A percentile compares a stretch with the other conserved stretches of the same genome.
phyloP scores from a whole-genome alignment of 169 alveolate species.

The Plasmodium sp. region DNA sequence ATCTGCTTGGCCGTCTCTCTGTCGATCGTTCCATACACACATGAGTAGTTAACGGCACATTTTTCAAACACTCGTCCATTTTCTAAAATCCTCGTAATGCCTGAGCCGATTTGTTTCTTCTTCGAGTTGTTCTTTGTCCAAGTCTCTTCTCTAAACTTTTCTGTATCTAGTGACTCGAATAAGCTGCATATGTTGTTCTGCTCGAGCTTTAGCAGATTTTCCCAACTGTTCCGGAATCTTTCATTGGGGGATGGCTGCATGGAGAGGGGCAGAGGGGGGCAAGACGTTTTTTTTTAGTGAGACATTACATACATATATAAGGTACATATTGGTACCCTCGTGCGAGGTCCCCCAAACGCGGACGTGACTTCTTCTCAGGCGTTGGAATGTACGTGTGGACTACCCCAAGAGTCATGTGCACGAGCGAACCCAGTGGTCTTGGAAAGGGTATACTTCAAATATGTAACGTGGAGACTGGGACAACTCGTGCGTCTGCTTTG shows the following conservation, averaged over 20 bases:
- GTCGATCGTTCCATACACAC: conserved; percentile 82
- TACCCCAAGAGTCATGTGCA: background rate
- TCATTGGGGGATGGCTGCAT: conserved; percentile 71
- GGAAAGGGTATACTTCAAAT: background rate
- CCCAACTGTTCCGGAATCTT: conserved; percentile 80
- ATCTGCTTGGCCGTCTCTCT: conserved; percentile 79
- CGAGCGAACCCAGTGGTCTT: background rate
- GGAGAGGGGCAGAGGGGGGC: background rate
- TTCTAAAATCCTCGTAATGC: conserved; percentile 84
- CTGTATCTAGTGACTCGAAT: conserved; percentile 66
- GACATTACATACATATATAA: background rate
- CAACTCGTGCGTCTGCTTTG: background rate
- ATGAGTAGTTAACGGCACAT: conserved; percentile 87
- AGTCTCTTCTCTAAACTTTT: conserved; percentile 74
- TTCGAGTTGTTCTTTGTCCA: conserved; percentile 81
- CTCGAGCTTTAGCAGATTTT: conserved; percentile 31
- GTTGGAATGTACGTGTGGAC: background rate
- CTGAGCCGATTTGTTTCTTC: conserved; percentile 80
- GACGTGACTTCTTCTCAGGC: background rate
- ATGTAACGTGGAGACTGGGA: background rate
- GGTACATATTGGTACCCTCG: background rate
- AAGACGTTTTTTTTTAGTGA: background rate
- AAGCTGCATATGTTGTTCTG: conserved; percentile 71
- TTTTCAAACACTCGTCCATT: conserved; percentile 88
- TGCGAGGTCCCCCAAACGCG: background rate